Base-by-base conservation (phyloP, 2,329 filamentous ascomycete species). In the Fusarium nodosum region DNA sequence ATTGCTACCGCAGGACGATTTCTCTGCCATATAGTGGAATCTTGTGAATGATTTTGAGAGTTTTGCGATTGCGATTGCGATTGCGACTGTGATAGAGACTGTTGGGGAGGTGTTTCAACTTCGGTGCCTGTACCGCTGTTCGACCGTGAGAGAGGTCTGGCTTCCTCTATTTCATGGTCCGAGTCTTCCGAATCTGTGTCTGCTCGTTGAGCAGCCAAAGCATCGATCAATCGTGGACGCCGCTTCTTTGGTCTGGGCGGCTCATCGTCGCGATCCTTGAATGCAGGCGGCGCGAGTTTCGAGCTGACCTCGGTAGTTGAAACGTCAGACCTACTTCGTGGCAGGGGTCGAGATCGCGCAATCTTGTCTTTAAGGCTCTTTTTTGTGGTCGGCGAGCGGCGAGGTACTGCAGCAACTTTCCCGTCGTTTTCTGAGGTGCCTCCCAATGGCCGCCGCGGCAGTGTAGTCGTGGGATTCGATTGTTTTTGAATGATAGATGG, bases 181-280 rank as follows among this genome's bases (percentile, higher is more conserved):
- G 68, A 78, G 61, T 60, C 75, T 60, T 71, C 74, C 58, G 56
- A 78, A 26, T 76, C 77, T 4, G 75, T 79, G 9, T 79, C 76
- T 16, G 78, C 76, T 34, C 74, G 78, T 66, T 84, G 82, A 2
- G 79, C 80, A 9, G 77, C 78, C 22, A 84, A 69, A 1, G 80
- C 74, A 71, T 84, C 82, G 33, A 84, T 84, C 41, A 84, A 66
- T 22, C 82, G 79, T n/a, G 71, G 66, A 7, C 72, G 71, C 44
- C 72, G 65, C 31, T 64, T 56, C 42, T 62, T 69, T 16, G 69
- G 60, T 45, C 57, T 57, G 11, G 55, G 33, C 28, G 18, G 18
- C n/a, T 55, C 56, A n/a, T 58, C 58, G 24, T 57, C 58, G 20
- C 20, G 51, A 24, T 44, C 31, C 44, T 63, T 67, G 4, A 46